Percentiles rank a stretch among this genome's conserved stretches.
Evolutionary conservation across 805 yeast genomes (phyloP).

Genomic region (Scheffersomyces lignosus): DNA sequence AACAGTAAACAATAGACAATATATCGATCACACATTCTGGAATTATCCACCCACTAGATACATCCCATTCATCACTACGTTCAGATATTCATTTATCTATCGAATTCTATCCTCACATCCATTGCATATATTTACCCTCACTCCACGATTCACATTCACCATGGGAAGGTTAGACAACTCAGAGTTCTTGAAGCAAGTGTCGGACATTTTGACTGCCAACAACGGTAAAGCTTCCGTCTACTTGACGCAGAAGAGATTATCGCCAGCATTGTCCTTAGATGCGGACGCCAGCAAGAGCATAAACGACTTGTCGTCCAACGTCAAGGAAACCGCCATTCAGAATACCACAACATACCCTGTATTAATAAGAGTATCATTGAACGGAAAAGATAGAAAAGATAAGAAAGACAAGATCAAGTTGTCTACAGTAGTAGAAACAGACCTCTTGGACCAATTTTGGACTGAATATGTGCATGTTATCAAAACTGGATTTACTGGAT

Average conservation of each 20-base stretch:
- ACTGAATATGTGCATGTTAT: conserved; percentile 64
- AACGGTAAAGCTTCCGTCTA: conserved; percentile 53
- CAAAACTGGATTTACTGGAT: conserved; percentile 71
- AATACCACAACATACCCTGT: conserved; percentile 52
- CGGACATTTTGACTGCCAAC: conserved; percentile 16
- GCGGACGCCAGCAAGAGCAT: conserved; percentile 9
- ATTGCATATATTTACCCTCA: too few relatives aligned
- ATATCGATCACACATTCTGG: too few relatives aligned
- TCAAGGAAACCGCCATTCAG: conserved; percentile 9
- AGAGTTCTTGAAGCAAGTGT: conserved; percentile 18
- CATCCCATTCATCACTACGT: too few relatives aligned
- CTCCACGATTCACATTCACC: conserved; percentile 1
- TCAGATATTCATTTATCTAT: too few relatives aligned
- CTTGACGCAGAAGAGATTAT: conserved; percentile 57
- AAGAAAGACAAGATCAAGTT: conserved; percentile 56
- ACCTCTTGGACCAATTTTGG: conserved; percentile 74
- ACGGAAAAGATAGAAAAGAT: conserved; percentile 37
- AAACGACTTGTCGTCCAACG: conserved; percentile 38
- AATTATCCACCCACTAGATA: too few relatives aligned
- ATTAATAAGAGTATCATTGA: conserved; percentile 67
- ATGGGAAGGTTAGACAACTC: conserved; percentile 15
- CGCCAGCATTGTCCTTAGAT: conserved; percentile 25
- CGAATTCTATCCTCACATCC: too few relatives aligned
- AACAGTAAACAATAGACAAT: too few relatives aligned
- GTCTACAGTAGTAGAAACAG: conserved; percentile 69